Evolutionary conservation across 139 green algal species (phyloP).

Genomic region (Chlamydomonas sp.): DNA sequence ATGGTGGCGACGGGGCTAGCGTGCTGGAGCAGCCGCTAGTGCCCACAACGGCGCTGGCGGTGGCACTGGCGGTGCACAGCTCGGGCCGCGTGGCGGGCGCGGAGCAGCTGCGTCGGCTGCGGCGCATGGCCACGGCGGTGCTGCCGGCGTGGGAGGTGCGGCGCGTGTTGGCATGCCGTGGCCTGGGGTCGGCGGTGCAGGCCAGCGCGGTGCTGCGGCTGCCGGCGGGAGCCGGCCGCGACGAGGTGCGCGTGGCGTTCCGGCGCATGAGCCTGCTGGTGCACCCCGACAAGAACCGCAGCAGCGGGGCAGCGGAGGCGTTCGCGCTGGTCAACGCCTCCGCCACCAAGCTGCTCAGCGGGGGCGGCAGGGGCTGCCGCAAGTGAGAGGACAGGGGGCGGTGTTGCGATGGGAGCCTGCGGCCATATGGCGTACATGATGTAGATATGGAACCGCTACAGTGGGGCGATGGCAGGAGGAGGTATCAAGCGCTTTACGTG

Average conservation of each 20-base stretch:
- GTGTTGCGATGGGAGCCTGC: too few relatives aligned
- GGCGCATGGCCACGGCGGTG: background rate
- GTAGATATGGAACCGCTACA: too few relatives aligned
- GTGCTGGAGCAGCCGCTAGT: background rate
- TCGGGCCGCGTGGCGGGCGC: background rate
- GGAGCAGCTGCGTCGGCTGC: conserved; percentile 23
- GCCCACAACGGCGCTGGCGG: background rate
- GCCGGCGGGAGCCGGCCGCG: background rate
- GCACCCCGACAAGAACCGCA: conserved; percentile 42
- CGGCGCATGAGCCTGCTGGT: conserved; percentile 24
- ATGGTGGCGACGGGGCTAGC: background rate
- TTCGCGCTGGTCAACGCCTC: conserved; percentile 16
- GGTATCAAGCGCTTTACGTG: too few relatives aligned
- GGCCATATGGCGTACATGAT: too few relatives aligned
- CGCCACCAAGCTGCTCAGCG: conserved; percentile 2
- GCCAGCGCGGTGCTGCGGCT: conserved; percentile 26
- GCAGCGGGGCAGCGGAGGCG: conserved; percentile 1
- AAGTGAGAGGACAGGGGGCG: too few relatives aligned
- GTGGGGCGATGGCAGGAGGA: too few relatives aligned
- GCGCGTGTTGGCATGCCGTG: conserved; percentile 15
- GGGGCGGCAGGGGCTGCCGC: too few relatives aligned
- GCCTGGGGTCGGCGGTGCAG: background rate
- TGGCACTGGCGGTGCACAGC: background rate
- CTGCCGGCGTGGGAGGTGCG: conserved; percentile 32
- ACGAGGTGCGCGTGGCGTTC: conserved; percentile 1